phyloP scores from a whole-genome alignment of 345 rosid species.

The Melastoma malabathricum region DNA sequence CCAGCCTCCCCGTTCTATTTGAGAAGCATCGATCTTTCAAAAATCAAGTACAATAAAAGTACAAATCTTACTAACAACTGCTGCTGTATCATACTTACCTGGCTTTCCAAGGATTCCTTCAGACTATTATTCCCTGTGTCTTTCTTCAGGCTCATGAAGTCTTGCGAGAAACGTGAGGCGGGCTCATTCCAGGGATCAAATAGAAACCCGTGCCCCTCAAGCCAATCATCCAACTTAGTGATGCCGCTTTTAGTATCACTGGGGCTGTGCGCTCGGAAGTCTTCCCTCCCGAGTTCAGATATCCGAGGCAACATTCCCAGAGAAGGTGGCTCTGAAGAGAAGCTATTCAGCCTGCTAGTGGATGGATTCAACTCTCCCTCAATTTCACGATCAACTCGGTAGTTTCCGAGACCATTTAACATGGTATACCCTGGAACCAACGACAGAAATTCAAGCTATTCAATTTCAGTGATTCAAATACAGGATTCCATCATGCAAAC shows the following conservation, averaged over 20 bases:
- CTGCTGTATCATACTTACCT: constrained; percentile 21
- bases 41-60: background rate
- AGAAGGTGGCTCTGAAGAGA: constrained; percentile 51
- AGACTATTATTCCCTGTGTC: constrained; percentile 27
- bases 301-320: constrained; percentile 56
- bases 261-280: constrained; percentile 16
- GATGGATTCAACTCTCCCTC: constrained; percentile 39
- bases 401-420: constrained; percentile 34
- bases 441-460: too few relatives aligned
- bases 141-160: constrained; percentile 30
- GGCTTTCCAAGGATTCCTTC: constrained; percentile 23
- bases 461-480: too few relatives aligned
- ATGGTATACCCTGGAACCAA: constrained; percentile 40
- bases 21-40: constrained; percentile 7
- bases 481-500: too few relatives aligned
- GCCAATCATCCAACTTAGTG: constrained; percentile 10
- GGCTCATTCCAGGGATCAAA: constrained; percentile 53
- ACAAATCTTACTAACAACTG: background rate
- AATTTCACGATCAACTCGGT: constrained; percentile 25
- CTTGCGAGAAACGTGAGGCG: constrained; percentile 28
- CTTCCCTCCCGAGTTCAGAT: constrained; percentile 38
- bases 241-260: constrained; percentile 19
- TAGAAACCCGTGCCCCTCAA: constrained; percentile 21
- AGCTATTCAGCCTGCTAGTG: constrained; percentile 36
- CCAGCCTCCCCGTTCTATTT: constrained; percentile 29